Conservation (phyloP, 148 eudicot species). For the Fallopia convolvulus region DNA sequence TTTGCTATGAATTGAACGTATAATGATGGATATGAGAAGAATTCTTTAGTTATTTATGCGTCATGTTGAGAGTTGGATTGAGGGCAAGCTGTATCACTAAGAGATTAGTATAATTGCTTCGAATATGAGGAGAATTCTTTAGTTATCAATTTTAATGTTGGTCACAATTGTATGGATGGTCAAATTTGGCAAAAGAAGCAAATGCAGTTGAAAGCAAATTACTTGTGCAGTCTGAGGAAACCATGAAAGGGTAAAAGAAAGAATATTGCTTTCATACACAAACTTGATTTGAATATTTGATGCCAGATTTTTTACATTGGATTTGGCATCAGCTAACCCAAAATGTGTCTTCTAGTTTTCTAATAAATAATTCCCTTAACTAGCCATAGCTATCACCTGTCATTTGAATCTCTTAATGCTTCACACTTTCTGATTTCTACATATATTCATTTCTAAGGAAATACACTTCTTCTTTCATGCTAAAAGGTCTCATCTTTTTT, state of each 20-base stretch:
- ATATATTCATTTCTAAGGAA: not conserved
- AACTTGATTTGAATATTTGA: not conserved
- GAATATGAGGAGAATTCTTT: not conserved
- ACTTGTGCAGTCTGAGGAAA: not conserved
- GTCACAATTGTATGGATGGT: not conserved
- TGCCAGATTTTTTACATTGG: not conserved
- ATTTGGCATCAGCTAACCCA: not conserved
- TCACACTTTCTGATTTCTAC: not conserved
- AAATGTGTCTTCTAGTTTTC: not conserved
- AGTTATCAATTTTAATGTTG: not conserved
- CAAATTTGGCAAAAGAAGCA: not conserved
- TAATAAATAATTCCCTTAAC: not conserved
- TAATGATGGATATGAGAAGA: not conserved
- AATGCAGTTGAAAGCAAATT: not conserved
- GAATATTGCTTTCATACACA: not conserved
- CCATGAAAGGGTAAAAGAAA: not conserved
- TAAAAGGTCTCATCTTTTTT: not conserved
- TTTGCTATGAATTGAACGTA: not conserved
- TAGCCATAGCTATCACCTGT: not conserved
- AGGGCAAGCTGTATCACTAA: not conserved
- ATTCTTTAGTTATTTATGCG: not conserved
- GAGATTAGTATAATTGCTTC: not conserved
- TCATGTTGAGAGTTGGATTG: not conserved
- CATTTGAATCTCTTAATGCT: not conserved
- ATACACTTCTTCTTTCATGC: not conserved